Evolutionary conservation across 768 basidiomycete species (phyloP).

Genomic region (Phylloporus arenicola): DNA sequence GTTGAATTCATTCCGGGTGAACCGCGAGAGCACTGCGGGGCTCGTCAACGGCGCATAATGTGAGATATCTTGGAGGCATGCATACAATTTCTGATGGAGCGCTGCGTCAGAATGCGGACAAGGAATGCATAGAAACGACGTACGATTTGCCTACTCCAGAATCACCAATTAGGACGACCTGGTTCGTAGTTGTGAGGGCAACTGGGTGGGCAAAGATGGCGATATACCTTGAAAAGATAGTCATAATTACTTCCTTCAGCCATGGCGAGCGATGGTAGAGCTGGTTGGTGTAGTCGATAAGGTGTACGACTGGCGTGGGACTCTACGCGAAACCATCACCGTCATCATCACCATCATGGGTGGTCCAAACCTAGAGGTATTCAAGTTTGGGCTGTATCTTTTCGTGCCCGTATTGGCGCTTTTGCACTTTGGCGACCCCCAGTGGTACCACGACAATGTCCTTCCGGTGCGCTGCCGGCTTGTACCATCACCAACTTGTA

Average conservation of each 20-base stretch:
- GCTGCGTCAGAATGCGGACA: background rate
- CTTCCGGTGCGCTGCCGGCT: conserved; percentile 50
- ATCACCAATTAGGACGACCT: conserved; percentile 99
- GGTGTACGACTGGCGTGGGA: too few species aligned
- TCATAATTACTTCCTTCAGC: conserved; percentile 95
- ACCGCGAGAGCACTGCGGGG: conserved; percentile 88
- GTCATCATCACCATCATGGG: conserved; percentile 44
- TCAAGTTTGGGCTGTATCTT: conserved; percentile 85
- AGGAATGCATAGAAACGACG: conserved; percentile 38
- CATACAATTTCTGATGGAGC: conserved; percentile 37
- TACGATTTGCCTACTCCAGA: conserved; percentile 99
- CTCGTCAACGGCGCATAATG: conserved; percentile 2
- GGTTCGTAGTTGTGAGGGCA: background rate
- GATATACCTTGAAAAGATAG: conserved; percentile 90
- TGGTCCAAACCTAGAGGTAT: conserved; percentile 79
- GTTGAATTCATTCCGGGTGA: conserved; percentile 99
- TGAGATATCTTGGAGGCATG: background rate
- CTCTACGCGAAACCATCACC: too few species aligned
- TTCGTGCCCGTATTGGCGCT: conserved; percentile 78
- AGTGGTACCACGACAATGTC: conserved; percentile 78
- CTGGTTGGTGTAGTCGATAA: too few species aligned
- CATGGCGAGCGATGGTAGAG: conserved; percentile 54
- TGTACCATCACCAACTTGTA: background rate
- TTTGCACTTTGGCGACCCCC: conserved; percentile 81
- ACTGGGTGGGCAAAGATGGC: background rate